A percentile compares a stretch with the other conserved stretches of the same genome.
phyloP scores from a whole-genome alignment of 257 asterid species.

The Capsicum rhomboideum region DNA sequence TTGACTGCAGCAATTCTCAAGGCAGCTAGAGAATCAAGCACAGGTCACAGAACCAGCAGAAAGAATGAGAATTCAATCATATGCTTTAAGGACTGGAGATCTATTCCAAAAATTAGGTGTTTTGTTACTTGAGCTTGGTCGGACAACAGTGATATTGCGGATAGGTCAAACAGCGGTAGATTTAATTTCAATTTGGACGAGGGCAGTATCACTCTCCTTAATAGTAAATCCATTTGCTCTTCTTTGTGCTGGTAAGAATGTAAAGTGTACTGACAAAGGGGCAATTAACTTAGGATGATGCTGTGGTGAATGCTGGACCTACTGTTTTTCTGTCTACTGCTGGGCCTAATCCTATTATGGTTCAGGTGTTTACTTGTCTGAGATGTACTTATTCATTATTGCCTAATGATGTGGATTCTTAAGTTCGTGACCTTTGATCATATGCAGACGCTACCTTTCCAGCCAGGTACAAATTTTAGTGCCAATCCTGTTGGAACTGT shows the following conservation, averaged over 20 bases:
- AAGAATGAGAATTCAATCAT: constrained; percentile 62
- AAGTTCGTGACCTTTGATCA: neutral
- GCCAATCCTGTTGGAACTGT: constrained; percentile 50
- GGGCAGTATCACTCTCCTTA: neutral
- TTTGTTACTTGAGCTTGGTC: constrained; percentile 84
- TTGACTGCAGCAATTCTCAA: constrained; percentile 54
- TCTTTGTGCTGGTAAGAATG: neutral
- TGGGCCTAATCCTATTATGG: constrained; percentile 94
- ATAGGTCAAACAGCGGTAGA: constrained; percentile 83
- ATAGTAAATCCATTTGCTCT: neutral
- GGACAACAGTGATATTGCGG: constrained; percentile 73
- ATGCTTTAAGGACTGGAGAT: constrained; percentile 65
- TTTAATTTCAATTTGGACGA: constrained; percentile 5
- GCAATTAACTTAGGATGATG: constrained; percentile 55
- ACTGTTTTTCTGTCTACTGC: constrained; percentile 70
- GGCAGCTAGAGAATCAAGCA: constrained; percentile 55
- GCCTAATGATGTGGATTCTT: constrained; percentile 4
- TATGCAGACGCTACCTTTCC: constrained; percentile 74
- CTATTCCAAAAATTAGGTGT: constrained; percentile 75
- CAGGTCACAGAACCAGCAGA: constrained; percentile 50
- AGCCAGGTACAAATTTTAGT: constrained; percentile 59
- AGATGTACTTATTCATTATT: neutral
- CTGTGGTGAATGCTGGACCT: constrained; percentile 92
- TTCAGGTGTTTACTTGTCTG: constrained; percentile 51
- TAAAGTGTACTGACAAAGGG: neutral